Conservation (phyloP, 768 basidiomycete species). For the Tylopilus subfusipes region DNA sequence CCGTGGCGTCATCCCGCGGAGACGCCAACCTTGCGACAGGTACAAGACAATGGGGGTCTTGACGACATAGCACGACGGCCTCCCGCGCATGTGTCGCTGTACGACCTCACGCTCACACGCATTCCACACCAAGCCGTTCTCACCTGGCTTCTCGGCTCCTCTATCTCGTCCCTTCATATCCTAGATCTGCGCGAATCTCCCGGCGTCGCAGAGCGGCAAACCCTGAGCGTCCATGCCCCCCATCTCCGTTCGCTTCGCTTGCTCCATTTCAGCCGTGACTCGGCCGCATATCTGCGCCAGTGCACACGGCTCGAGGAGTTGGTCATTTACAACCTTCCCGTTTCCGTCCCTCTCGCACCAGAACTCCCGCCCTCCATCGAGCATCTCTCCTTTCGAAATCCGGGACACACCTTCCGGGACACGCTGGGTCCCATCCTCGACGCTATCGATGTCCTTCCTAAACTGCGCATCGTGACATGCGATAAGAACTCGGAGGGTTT, state of each 20-base stretch:
- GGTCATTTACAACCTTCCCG: conserved; percentile 36
- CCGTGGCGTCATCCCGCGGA: conserved; percentile 28
- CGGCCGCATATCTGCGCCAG: conserved; percentile 32
- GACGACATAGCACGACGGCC: not conserved
- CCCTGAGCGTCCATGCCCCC: conserved; percentile 31
- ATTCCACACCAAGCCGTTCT: conserved; percentile 32
- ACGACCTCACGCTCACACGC: conserved; percentile 41
- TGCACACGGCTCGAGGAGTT: conserved; percentile 42
- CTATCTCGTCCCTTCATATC: conserved; percentile 35
- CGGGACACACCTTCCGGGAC: conserved; percentile 16
- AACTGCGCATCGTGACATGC: conserved; percentile 37
- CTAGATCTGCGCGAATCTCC: conserved; percentile 40
- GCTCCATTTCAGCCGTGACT: conserved; percentile 32
- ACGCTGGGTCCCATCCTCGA: conserved; percentile 30
- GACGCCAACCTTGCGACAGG: conserved; percentile 7
- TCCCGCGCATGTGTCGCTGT: conserved; percentile 26
- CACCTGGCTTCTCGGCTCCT: conserved; percentile 38
- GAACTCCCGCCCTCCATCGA: conserved; percentile 37
- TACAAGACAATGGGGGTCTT: not conserved
- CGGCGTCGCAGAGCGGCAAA: conserved; percentile 18
- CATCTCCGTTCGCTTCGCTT: conserved; percentile 44
- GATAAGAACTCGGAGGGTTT: conserved; percentile 23
- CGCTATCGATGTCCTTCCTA: conserved; percentile 33
- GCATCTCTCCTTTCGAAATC: conserved; percentile 39
- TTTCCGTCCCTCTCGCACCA: conserved; percentile 28